These are phyloP conservation scores for Diplodia intermedia DNA, from an alignment of 2,329 filamentous ascomycete genomes.

Conservation along the genomic window DNA sequence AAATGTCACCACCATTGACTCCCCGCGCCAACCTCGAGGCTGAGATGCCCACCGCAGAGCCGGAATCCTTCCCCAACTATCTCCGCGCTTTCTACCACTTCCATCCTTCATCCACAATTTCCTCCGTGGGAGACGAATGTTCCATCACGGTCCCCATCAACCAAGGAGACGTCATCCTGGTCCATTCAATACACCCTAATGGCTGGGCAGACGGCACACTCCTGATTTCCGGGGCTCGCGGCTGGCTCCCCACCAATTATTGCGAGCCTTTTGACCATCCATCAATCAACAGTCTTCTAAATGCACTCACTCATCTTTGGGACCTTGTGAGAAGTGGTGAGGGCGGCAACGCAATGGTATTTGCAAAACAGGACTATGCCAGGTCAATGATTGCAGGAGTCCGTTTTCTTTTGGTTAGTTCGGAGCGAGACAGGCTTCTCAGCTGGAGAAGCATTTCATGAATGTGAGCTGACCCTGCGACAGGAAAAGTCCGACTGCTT, in stretches of 20 bases:
- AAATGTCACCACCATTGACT: slow-evolving; percentile 80
- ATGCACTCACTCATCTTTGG: slow-evolving; percentile 90
- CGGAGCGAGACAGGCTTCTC: neutral
- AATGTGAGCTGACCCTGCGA: slow-evolving; percentile 15
- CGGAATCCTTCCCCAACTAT: slow-evolving; percentile 86
- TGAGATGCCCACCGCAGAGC: slow-evolving; percentile 47
- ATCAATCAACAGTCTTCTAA: slow-evolving; percentile 82
- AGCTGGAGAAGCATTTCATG: neutral
- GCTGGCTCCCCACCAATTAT: slow-evolving; percentile 98
- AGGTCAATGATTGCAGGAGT: slow-evolving; percentile 93
- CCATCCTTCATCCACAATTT: slow-evolving; percentile 76
- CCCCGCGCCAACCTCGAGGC: slow-evolving; percentile 69
- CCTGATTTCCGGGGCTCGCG: slow-evolving; percentile 81
- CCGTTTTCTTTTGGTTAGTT: slow-evolving; percentile 81
- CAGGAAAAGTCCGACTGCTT: slow-evolving; percentile 89
- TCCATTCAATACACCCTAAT: slow-evolving; percentile 97
- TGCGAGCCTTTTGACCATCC: slow-evolving; percentile 93
- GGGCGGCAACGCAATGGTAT: slow-evolving; percentile 76
- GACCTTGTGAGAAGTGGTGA: slow-evolving; percentile 82
- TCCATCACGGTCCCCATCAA: slow-evolving; percentile 82
- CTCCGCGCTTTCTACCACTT: slow-evolving; percentile 94
- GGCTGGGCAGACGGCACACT: slow-evolving; percentile 98
- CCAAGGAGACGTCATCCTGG: slow-evolving; percentile 88
- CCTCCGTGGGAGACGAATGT: slow-evolving; percentile 73
- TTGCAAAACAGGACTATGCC: slow-evolving; percentile 92